Percentiles rank a stretch among this genome's conserved stretches.
Conservation (phyloP, 768 basidiomycete species). For the Leucogyrophana mollusca region DNA sequence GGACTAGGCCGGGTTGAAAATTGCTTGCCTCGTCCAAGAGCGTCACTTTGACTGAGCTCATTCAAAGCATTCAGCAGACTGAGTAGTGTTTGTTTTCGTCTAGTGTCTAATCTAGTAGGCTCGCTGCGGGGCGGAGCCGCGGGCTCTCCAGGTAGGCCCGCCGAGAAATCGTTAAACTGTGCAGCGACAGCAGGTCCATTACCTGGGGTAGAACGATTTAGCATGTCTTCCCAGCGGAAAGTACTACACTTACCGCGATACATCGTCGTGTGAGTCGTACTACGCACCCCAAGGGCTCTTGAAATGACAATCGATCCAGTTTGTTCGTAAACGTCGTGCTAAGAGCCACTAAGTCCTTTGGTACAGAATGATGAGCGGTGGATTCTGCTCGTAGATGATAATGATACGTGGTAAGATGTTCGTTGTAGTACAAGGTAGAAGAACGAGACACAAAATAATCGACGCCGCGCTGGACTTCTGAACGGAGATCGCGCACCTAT, state of each 20-base stretch:
- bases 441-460: too few relatives aligned
- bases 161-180: constrained; percentile 1
- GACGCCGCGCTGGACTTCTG: too few relatives aligned
- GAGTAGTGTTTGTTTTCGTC: constrained; percentile 37
- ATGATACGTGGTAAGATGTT: too few relatives aligned
- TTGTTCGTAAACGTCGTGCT: too few relatives aligned
- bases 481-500: too few relatives aligned
- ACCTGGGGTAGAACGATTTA: not conserved
- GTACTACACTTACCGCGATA: not conserved
- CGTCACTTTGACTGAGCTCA: constrained; percentile 38
- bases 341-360: too few relatives aligned
- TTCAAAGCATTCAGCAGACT: constrained; percentile 37
- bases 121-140: not conserved
- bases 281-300: not conserved
- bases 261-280: not conserved
- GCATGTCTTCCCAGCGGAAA: too few relatives aligned
- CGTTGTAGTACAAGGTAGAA: too few relatives aligned
- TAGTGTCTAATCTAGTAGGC: constrained; percentile 8
- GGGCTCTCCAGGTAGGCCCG: constrained; percentile 1
- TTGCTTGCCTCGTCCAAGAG: constrained; percentile 19
- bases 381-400: too few relatives aligned
- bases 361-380: too few relatives aligned
- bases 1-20: constrained; percentile 6
- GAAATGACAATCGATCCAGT: not conserved
- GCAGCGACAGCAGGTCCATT: not conserved